Percentiles rank a stretch among this genome's conserved stretches.
These are phyloP conservation scores for Mucor lusitanicus DNA, from an alignment of 371 early-diverging fungal species.

Conservation along the genomic window DNA sequence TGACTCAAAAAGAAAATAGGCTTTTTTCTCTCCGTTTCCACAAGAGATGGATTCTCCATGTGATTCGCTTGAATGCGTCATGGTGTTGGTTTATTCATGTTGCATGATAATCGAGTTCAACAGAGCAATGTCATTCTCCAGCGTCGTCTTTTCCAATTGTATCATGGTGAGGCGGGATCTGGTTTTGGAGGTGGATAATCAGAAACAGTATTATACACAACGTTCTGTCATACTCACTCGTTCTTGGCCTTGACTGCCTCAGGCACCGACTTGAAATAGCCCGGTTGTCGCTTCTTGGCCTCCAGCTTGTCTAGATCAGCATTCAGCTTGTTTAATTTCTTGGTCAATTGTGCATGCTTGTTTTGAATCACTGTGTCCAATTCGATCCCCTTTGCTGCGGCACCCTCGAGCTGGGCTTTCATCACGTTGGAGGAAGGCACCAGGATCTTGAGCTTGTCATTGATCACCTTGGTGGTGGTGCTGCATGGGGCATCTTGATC, in stretches of 20 bases:
- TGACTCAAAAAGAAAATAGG: constrained; percentile 12
- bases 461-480: constrained; percentile 38
- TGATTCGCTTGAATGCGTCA: neutral
- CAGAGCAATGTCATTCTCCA: constrained; percentile 34
- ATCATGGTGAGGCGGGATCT: constrained; percentile 32
- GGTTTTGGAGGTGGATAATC: too few species aligned
- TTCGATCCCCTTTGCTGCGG: constrained; percentile 34
- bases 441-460: constrained; percentile 45
- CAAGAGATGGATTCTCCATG: neutral
- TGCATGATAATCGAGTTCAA: constrained; percentile 14
- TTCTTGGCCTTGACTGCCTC: constrained; percentile 42
- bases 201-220: too few species aligned
- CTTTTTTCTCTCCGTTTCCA: neutral
- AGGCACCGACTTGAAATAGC: constrained; percentile 45
- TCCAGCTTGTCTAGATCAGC: constrained; percentile 37
- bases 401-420: constrained; percentile 38
- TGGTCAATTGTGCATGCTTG: constrained; percentile 23
- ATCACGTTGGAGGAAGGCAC: constrained; percentile 48
- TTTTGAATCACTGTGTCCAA: constrained; percentile 20
- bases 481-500: neutral
- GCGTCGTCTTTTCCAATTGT: constrained; percentile 24
- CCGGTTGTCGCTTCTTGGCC: constrained; percentile 35
- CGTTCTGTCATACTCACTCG: constrained; percentile 41
- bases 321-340: constrained; percentile 40
- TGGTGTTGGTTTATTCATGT: neutral